Base-by-base conservation (phyloP, 495 filamentous ascomycete genomes). In the Aeminium ludgeri region DNA sequence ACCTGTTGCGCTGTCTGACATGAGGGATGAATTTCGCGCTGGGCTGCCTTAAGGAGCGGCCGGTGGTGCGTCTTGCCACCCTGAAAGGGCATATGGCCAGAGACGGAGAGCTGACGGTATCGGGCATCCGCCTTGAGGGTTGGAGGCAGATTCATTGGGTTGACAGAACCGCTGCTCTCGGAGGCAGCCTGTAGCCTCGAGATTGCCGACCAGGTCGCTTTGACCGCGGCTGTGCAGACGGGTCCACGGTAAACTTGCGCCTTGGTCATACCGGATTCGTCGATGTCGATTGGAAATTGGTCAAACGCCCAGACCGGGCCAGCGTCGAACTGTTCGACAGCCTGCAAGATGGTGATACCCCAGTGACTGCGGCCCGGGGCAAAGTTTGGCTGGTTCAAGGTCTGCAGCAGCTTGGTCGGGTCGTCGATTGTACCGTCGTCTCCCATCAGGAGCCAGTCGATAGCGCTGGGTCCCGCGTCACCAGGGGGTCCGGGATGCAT, bases 291-390 rank as follows among this genome's bases (percentile, higher is more conserved):
- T 1, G 36, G 36, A 30, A 46, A 46, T 20, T 40, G 43, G 13
- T 46, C 43, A 10, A 34, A 46, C 2, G 43, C 43, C 43, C 43
- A 46, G 8, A 46, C 43, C 7, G 36, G 43, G 19, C 43, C 43
- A 16, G 43, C 43, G 23, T 46, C 43, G 16, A 46, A 35, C n/a
- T 40, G 7, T 20, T 46, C 36, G 13, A 17, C 30, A 2, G 43
- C 43, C 30, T 40, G 43, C 8, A 46, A 31, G 5, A 40, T 36
- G 27, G 43, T 40, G 20, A 46, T 30, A 6, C 36, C 36, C 43
- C 43, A 46, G 16, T 40, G 16, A n/a, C 16, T 34, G 2, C 43
- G 43, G 1, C 43, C 43, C 4, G 23, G 15, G 37, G 15, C n/a
- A 8, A 10, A 13, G 4, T 6, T 10, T 1, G 17, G 16, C n/a